Evolutionary conservation across 2,329 filamentous ascomycete species (phyloP).

Genomic region (Botrytis squamosa): DNA sequence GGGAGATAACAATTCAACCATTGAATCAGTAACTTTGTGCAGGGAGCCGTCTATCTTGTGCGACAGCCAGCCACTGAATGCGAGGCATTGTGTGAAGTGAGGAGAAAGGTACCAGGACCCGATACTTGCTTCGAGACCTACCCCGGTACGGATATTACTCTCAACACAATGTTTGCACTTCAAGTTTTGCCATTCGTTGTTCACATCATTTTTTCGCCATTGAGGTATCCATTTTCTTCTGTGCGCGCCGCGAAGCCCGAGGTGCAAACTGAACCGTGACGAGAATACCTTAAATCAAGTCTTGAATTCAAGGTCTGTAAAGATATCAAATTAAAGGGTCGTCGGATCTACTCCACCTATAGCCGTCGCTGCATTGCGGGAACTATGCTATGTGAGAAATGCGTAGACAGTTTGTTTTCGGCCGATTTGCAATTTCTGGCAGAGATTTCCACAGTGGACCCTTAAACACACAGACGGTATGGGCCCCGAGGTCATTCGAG

Average conservation of each 20-base stretch:
- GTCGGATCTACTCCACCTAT: neutral
- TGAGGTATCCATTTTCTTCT: neutral
- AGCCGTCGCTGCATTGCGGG: neutral
- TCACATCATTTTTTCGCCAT: neutral
- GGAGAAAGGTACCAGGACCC: neutral
- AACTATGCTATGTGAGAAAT: constrained; percentile 11
- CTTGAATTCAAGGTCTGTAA: neutral
- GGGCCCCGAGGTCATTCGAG: neutral
- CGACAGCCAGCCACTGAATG: constrained; percentile 8
- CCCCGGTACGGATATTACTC: neutral
- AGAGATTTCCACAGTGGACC: constrained; percentile 3
- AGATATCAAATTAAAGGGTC: neutral
- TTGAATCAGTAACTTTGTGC: neutral
- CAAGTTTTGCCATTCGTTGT: neutral
- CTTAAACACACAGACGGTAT: constrained; percentile 6
- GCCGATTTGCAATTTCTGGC: neutral
- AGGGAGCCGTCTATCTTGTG: neutral
- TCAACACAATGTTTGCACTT: neutral
- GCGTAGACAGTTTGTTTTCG: neutral
- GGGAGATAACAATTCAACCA: neutral
- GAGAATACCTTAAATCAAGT: neutral
- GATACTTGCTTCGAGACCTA: neutral
- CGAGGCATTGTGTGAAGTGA: neutral
- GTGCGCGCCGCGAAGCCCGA: neutral
- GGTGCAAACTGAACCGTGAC: neutral